phyloP scores from a whole-genome alignment of 352 stramenopile species.

The Pythium phragmitis region DNA sequence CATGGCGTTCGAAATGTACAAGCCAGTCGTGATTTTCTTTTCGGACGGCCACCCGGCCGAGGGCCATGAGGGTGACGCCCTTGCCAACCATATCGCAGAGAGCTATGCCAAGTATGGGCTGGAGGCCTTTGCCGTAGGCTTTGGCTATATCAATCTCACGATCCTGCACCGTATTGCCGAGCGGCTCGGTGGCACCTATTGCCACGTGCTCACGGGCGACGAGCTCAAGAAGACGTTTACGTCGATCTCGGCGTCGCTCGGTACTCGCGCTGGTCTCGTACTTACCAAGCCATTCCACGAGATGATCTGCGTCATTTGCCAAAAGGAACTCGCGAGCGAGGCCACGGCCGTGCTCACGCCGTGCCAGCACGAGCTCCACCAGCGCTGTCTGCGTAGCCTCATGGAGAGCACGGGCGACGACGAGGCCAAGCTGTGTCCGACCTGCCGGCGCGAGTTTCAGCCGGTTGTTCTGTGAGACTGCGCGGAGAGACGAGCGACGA shows the following conservation, averaged over 20 bases:
- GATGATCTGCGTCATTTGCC: slow-evolving; percentile 58
- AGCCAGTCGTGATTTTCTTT: slow-evolving; percentile 79
- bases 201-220: slow-evolving; percentile 55
- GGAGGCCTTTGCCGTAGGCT: slow-evolving; percentile 66
- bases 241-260: slow-evolving; percentile 71
- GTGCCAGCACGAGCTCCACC: slow-evolving; percentile 58
- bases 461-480: neutral
- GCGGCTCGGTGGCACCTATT: slow-evolving; percentile 58
- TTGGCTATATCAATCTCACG: slow-evolving; percentile 62
- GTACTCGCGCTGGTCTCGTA: slow-evolving; percentile 52
- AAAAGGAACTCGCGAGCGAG: slow-evolving; percentile 49
- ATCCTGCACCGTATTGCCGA: slow-evolving; percentile 55
- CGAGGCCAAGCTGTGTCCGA: slow-evolving; percentile 14
- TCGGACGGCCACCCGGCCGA: slow-evolving; percentile 66
- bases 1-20: slow-evolving; percentile 55
- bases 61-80: slow-evolving; percentile 36
- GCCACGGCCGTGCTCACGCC: slow-evolving; percentile 41
- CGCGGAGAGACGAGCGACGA: neutral
- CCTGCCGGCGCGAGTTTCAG: slow-evolving; percentile 16
- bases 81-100: slow-evolving; percentile 49
- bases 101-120: slow-evolving; percentile 65
- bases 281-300: slow-evolving; percentile 62
- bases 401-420: slow-evolving; percentile 1
- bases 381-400: slow-evolving; percentile 30
- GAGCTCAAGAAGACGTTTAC: slow-evolving; percentile 78